Base-by-base conservation (phyloP, 148 eudicot species). In the Spergularia marina region DNA sequence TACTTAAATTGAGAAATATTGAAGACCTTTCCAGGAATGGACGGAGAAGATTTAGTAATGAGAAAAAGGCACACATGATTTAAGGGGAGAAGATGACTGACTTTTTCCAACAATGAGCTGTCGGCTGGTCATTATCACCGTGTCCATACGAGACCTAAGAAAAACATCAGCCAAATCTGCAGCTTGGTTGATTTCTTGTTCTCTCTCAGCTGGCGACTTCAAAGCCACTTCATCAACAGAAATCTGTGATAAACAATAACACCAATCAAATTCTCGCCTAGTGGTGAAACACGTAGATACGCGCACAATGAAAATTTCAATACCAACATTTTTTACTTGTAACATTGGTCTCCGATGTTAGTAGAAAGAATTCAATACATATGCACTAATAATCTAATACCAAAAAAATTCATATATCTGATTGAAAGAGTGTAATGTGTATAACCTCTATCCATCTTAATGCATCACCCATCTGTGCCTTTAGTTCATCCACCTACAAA, bases 91-190 rank as follows among this genome's bases (percentile, higher is more conserved):
- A 54, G 65, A 66, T 53, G 21, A 84, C 97, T 65, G 65, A 95
- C 99, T 90, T 87, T 84, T 89, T 73, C 99, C 99, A 44, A 87
- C 85, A 41, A 95, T 85, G 75, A 95, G 98, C 73, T 86, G 81
- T 71, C 99, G 84, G 70, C 97, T 95, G 69, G 99, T 92, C 94
- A 95, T 83, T 79, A 95, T 81, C 47, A 95, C 87, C 72, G 98
- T 95, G 79, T 95, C 99, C 74, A 86, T 84, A 62, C 78, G 36
- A 77, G 87, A 85, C 66, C 76, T 78, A 36, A 95, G 87, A 82
- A 68, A 95, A 65, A 85, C 70, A 82, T 92, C 91, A 74, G 99
- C 97, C 85, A 92, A 44, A 59, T 92, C 92, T 76, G 88, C 89
- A 71, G 89, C 80, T 72, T 68, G 81, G 73, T 75, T 83, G 63